A percentile compares a stretch with the other conserved stretches of the same genome.
Conservation (phyloP, 805 yeast species). For the Nakazawaea holstii region DNA sequence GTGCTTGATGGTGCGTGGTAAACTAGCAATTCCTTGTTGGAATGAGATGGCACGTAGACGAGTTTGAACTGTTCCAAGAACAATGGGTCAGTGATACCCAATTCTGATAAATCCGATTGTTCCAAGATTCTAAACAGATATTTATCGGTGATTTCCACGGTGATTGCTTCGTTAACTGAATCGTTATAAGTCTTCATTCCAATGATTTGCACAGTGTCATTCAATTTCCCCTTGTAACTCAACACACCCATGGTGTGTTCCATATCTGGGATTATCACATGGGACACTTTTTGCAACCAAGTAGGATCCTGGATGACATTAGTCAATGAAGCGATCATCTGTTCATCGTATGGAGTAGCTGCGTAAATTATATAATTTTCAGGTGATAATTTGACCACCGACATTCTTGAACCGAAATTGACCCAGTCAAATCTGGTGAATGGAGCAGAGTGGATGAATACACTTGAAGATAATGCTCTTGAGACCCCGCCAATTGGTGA, state of each 20-base stretch:
- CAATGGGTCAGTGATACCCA: constrained; percentile 27
- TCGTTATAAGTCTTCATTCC: constrained; percentile 41
- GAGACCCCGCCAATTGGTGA: constrained; percentile 31
- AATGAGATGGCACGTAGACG: constrained; percentile 49
- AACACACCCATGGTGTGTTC: constrained; percentile 63
- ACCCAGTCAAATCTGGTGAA: constrained; percentile 24
- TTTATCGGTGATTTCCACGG: constrained; percentile 30
- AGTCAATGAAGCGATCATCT: constrained; percentile 34
- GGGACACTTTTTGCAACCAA: constrained; percentile 32
- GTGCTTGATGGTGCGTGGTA: constrained; percentile 42
- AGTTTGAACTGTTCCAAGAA: constrained; percentile 43
- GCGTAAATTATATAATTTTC: constrained; percentile 45
- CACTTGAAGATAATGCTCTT: constrained; percentile 25
- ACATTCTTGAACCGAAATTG: constrained; percentile 35
- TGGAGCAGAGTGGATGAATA: constrained; percentile 29
- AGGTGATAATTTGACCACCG: constrained; percentile 23
- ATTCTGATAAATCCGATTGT: constrained; percentile 20
- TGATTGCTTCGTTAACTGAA: constrained; percentile 32
- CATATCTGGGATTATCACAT: constrained; percentile 55
- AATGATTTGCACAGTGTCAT: constrained; percentile 47
- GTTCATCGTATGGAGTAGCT: constrained; percentile 49
- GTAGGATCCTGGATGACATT: constrained; percentile 27
- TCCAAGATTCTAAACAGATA: constrained; percentile 31
- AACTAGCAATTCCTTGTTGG: constrained; percentile 54
- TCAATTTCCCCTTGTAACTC: constrained; percentile 40